phyloP scores from a whole-genome alignment of 2,329 filamentous ascomycete genomes.

The Botrytis paeoniae region DNA sequence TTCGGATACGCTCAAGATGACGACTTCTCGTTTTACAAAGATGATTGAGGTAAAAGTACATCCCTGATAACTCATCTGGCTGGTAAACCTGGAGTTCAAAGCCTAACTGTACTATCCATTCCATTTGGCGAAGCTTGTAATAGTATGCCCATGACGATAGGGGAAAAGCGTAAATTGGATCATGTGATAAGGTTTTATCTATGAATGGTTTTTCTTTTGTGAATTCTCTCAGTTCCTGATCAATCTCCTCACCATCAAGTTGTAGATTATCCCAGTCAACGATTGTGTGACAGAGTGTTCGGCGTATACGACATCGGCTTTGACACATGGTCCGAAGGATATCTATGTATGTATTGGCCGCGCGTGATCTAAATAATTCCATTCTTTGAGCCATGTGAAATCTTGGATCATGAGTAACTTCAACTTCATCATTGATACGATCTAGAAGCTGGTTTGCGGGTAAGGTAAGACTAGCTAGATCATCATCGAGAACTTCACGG shows the following conservation, averaged over 20 bases:
- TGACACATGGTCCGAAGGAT: conserved; percentile 82
- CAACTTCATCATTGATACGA: conserved; percentile 70
- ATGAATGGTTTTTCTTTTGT: conserved; percentile 59
- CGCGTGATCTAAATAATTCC: conserved; percentile 62
- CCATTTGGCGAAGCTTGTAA: conserved; percentile 85
- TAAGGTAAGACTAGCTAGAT: conserved; percentile 74
- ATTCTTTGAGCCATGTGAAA: conserved; percentile 71
- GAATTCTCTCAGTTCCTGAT: conserved; percentile 61
- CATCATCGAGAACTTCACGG: conserved; percentile 73
- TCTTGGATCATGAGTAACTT: conserved; percentile 69
- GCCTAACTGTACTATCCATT: conserved; percentile 83
- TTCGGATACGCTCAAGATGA: conserved; percentile 70
- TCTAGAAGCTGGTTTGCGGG: conserved; percentile 70
- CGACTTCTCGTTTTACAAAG: conserved; percentile 59
- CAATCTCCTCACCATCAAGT: conserved; percentile 74
- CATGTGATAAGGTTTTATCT: conserved; percentile 45
- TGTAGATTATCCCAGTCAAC: conserved; percentile 82
- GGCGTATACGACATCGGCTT: conserved; percentile 84
- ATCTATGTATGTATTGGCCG: conserved; percentile 73
- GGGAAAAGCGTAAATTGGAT: conserved; percentile 64
- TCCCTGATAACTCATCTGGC: conserved; percentile 75
- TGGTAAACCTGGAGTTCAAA: conserved; percentile 93
- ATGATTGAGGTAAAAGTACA: conserved; percentile 89
- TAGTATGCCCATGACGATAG: conserved; percentile 87
- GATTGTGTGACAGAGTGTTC: conserved; percentile 82